These are phyloP conservation scores for Phytophthora cactorum DNA, from an alignment of 352 stramenopile genomes.

Conservation along the genomic window DNA sequence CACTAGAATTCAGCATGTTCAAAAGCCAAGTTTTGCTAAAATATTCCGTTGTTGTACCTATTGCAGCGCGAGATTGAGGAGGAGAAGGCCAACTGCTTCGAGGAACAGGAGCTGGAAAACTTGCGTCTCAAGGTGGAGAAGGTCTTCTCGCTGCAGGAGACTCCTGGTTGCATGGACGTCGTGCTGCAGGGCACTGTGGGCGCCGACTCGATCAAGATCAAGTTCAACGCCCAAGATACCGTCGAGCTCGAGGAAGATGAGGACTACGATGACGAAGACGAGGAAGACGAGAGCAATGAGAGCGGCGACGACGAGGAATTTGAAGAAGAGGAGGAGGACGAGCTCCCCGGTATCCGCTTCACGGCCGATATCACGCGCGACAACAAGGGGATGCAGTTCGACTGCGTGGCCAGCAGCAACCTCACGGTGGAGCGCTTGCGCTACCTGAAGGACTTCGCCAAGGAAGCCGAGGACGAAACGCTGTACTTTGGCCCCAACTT, in stretches of 20 bases:
- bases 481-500: constrained; percentile 84
- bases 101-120: constrained; percentile 71
- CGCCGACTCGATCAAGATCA: constrained; percentile 70
- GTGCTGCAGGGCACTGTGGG: constrained; percentile 60
- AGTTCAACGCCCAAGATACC: constrained; percentile 82
- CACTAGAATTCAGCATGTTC: not conserved
- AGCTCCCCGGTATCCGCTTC: constrained; percentile 81
- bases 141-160: constrained; percentile 71
- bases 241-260: constrained; percentile 75
- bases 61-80: constrained; percentile 76
- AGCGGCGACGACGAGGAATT: constrained; percentile 53
- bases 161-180: constrained; percentile 68
- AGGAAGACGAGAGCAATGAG: constrained; percentile 41
- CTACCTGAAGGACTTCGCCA: constrained; percentile 61
- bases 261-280: constrained; percentile 57
- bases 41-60: not conserved
- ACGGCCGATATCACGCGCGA: constrained; percentile 73
- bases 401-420: constrained; percentile 84
- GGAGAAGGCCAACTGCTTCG: constrained; percentile 88
- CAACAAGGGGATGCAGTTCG: constrained; percentile 82
- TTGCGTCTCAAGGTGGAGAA: constrained; percentile 73
- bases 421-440: constrained; percentile 81
- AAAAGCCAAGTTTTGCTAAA: not conserved
- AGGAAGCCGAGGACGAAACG: constrained; percentile 65
- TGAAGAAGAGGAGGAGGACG: constrained; percentile 69